Conservation (phyloP, 306 rosid species). For the Cyamopsis tetragonoloba region DNA sequence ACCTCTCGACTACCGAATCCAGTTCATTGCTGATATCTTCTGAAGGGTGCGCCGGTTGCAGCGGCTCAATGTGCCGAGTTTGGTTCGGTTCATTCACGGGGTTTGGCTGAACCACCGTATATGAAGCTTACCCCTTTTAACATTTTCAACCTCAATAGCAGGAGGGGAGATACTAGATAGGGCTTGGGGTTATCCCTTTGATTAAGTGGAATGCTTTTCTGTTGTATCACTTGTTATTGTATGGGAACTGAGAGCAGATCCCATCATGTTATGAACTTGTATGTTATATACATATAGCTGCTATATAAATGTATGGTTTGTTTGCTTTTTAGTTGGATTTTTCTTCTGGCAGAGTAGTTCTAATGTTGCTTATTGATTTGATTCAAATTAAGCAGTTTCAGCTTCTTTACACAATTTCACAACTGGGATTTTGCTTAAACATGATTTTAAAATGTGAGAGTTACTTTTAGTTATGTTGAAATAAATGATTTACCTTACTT, state of each 20-base stretch:
- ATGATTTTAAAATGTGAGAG: too few relatives aligned
- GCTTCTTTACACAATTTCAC: not conserved
- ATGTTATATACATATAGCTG: constrained; percentile 41
- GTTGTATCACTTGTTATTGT: constrained; percentile 49
- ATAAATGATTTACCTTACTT: too few relatives aligned
- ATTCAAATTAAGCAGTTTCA: constrained; percentile 10
- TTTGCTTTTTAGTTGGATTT: not conserved
- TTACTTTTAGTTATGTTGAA: too few relatives aligned
- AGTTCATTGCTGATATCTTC: constrained; percentile 14
- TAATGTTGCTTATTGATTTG: not conserved
- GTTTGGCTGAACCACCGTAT: constrained; percentile 42
- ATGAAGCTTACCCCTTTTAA: constrained; percentile 33
- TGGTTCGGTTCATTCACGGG: constrained; percentile 27
- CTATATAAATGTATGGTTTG: constrained; percentile 43
- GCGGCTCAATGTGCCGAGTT: constrained; percentile 40
- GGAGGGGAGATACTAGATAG: constrained; percentile 32
- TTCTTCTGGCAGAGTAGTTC: not conserved
- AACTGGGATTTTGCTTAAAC: not conserved
- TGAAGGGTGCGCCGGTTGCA: constrained; percentile 26
- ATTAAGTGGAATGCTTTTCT: constrained; percentile 37
- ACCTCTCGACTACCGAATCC: not conserved
- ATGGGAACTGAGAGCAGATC: constrained; percentile 33
- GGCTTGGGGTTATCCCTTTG: constrained; percentile 39
- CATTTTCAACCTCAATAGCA: constrained; percentile 33
- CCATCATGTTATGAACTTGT: constrained; percentile 53